Base-by-base conservation (phyloP, 192 early-diverging fungal genomes). In the Coemansia sp. region DNA sequence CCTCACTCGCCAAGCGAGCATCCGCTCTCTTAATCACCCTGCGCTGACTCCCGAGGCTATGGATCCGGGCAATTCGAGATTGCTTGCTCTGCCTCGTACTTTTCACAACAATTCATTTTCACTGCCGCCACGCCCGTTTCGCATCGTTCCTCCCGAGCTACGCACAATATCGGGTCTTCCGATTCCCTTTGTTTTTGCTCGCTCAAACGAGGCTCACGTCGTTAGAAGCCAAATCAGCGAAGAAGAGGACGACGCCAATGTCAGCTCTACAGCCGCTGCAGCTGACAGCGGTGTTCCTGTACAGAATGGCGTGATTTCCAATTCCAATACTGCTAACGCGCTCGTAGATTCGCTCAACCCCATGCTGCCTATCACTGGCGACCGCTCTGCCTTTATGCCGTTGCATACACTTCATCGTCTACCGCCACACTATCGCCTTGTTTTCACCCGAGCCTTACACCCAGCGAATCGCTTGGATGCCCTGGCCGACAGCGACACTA, bases 381-480 rank as follows among this genome's bases (percentile, higher is more conserved):
- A 68, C 26, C 40, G 65, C 17, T 30, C 55, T 1, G 47, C 68
- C 9, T 21, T 64, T 40, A 74, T 73, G 61, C 62, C 74, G 16
- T 26, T 77, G 42, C 72, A 75, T 11, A 57, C 75, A 19, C 72
- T 75, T 6, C 75, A 72, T 38, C 46, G 75, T 1, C 62, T 77
- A 42, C 64, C 80, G 16, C 72, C 68, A 37, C 77, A 77, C 69
- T 83, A 83, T 55, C 80, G 75, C 38, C 60, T 75, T 53, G 68
- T 83, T 50, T 71, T 74, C 32, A 61, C 75, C 11, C 68, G 80
- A 6, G 69, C 72, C 23, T 72, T 83, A 69, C 75, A 77, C 33
- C 66, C 72, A 35, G 55, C 69, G 1, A 47, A 58, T 16, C 72
- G 75, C 16, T 37, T 71, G n/a, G 80, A 83, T 44, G 49, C 28